These are phyloP conservation scores for Platanus orientalis DNA, from an alignment of 164 flowering plant species.

Conservation along the genomic window DNA sequence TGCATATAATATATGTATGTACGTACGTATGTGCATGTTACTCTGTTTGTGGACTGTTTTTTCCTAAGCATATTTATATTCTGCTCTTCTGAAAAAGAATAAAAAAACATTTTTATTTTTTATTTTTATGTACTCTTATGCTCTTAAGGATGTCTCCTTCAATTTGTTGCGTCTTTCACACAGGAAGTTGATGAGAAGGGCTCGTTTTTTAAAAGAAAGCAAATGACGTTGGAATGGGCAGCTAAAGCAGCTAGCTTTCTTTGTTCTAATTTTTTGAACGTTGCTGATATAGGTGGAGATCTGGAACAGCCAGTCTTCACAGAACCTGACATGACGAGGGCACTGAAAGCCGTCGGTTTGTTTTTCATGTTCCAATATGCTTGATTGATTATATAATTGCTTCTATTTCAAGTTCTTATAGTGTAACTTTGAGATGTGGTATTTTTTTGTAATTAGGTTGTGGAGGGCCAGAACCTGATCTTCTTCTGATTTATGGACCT, in stretches of 20 bases:
- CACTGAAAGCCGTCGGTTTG: constrained; percentile 65
- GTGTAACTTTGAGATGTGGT: background rate
- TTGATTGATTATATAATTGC: constrained; percentile 1
- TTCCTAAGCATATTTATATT: too few species aligned
- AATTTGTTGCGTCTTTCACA: constrained; percentile 7
- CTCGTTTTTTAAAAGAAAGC: constrained; percentile 16
- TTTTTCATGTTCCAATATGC: constrained; percentile 8
- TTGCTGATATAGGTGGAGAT: constrained; percentile 11
- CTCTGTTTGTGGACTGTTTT: too few species aligned
- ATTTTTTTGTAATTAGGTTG: constrained; percentile 41
- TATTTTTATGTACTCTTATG: too few species aligned
- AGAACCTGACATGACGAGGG: constrained; percentile 53
- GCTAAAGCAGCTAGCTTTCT: constrained; percentile 73
- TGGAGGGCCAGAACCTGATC: constrained; percentile 68
- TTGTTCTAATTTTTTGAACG: constrained; percentile 40
- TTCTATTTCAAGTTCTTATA: background rate
- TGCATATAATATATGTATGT: too few species aligned
- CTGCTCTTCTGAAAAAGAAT: too few species aligned
- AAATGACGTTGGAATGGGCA: constrained; percentile 55
- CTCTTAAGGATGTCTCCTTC: background rate
- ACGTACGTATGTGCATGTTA: too few species aligned
- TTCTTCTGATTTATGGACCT: constrained; percentile 78
- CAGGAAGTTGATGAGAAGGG: constrained; percentile 41
- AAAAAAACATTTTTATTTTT: too few species aligned
- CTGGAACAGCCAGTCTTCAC: constrained; percentile 39